Evolutionary conservation across 164 flowering plant genomes (phyloP), one percentile per base, ranked within the genome.

Genomic region (Vitis rotundifolia): DNA sequence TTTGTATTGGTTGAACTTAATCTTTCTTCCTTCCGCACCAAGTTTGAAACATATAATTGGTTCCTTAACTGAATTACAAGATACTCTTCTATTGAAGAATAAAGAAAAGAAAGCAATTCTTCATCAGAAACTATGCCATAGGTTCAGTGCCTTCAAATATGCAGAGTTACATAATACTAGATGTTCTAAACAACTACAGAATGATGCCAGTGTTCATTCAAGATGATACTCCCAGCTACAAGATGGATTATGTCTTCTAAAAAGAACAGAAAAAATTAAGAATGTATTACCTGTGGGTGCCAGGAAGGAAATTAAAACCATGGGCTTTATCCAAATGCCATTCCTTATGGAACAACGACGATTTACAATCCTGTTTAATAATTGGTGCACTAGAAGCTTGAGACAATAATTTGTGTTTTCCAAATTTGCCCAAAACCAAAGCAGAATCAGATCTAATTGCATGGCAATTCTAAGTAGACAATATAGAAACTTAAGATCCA

Each of bases 221-320:
- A 3, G 44, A 31, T 31, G 44, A 31, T 10, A 52, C 2, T 16
- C 7, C 44, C 44, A 31, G 44, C 44, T 31, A 31, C 44, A 37
- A 44, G 50, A 31, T 31, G 44, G 0, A 3, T 13, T 4, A 37
- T 28, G 5, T 14, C 44, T 37, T 10, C 11, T 12, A 9, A 11
- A 61, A 48, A 26, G 3, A 54, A 13, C 0, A 75, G 18, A 92
- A 3, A 44, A 26, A 68, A 11, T 1, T 1, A 16, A 49, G 26
- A 26, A 28, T 52, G 11, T 54, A 71, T 53, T 86, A 89, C 97
- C 99, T 94, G 47, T 92, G 82, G 9, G 97, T 94, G 63, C 97
- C 97, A 51, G 98, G 99, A 71, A 94, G 89, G 79, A 90, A 91
- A 64, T 94, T 94, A 77, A 86, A 94, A 52, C 88, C 99, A 83